Evolutionary conservation across 371 early-diverging fungal species (phyloP), one percentile per base, ranked within the genome.

Genomic region (Mortierella sp.): DNA sequence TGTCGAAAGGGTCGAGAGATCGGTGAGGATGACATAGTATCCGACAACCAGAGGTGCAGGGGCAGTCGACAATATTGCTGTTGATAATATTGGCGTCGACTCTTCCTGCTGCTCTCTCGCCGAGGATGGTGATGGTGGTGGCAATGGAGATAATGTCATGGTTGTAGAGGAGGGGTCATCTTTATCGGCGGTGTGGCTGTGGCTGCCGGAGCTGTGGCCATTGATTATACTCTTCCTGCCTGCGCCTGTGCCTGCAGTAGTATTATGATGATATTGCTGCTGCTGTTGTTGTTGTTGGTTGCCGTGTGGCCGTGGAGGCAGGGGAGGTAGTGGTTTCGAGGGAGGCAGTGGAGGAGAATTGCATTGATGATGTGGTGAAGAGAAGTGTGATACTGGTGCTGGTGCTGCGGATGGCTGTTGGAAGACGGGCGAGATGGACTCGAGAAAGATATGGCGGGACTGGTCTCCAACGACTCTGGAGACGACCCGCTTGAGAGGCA

Each of bases 21-120:
- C 83, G 43, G 79, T 83, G 54, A 83, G 79, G 58, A 83, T 76
- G 55, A 83, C 74, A 3, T 79, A 83, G 41, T 79, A 83, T 68
- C 83, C 83, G 2, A 79, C 75, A 43, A 76, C 55, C 3, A 58
- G 56, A 8, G 75, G 72, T 27, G 75, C 44, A 21, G 72, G 35
- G 29, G 18, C 29, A 41, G 54, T 44, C 29, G 75, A n/a, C 32
- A 38, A 2, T 65, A 10, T 4, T 38, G 65, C 21, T 65, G 65
- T 1, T 18, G 65, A 38, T 65, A 24, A 14, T 65, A 27, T n/a
- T 56, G 56, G 56, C 11, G 65, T 65, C 38, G 65, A 65, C 65
- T 65, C 65, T 38, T 65, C 49, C 6, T 63, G 27, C 32, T 44
- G 55, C 27, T 56, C 48, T 44, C 46, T 44, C 5, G 75, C 6